Conservation (phyloP, 495 filamentous ascomycete genomes). For the Viridothelium virens region DNA sequence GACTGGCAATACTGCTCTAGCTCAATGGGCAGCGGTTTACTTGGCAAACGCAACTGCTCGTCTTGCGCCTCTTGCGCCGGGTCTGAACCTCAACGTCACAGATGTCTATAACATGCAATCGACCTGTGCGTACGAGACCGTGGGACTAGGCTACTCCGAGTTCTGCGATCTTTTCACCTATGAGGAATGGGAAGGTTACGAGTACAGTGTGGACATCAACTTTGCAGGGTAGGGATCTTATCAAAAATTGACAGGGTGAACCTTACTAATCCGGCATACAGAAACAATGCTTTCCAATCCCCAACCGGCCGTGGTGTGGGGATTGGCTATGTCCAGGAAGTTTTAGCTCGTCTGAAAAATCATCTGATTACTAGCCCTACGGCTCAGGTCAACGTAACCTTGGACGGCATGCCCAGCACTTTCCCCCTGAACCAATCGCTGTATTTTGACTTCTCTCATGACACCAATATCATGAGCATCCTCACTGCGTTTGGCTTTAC, state of each 20-base stretch:
- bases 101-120: conserved; percentile 52
- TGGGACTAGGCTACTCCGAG: conserved; percentile 51
- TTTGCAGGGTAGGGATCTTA: conserved; percentile 34
- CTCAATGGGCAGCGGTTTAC: conserved; percentile 39
- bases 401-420: conserved; percentile 38
- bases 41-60: conserved; percentile 43
- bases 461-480: conserved; percentile 33
- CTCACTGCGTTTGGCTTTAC: conserved; percentile 50
- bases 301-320: conserved; percentile 55
- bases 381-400: conserved; percentile 52
- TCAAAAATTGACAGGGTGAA: not conserved
- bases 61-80: conserved; percentile 36
- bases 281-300: conserved; percentile 51
- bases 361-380: conserved; percentile 46
- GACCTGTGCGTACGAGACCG: conserved; percentile 50
- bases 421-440: conserved; percentile 48
- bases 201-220: conserved; percentile 50
- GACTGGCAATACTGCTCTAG: conserved; percentile 31
- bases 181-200: conserved; percentile 49
- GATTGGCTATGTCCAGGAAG: conserved; percentile 56
- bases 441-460: conserved; percentile 36
- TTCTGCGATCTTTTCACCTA: conserved; percentile 52
- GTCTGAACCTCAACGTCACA: conserved; percentile 39
- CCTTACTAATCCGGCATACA: conserved; percentile 18
- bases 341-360: conserved; percentile 50